Conservation (phyloP, 495 filamentous ascomycete genomes). For the Penicillium flavigenum region DNA sequence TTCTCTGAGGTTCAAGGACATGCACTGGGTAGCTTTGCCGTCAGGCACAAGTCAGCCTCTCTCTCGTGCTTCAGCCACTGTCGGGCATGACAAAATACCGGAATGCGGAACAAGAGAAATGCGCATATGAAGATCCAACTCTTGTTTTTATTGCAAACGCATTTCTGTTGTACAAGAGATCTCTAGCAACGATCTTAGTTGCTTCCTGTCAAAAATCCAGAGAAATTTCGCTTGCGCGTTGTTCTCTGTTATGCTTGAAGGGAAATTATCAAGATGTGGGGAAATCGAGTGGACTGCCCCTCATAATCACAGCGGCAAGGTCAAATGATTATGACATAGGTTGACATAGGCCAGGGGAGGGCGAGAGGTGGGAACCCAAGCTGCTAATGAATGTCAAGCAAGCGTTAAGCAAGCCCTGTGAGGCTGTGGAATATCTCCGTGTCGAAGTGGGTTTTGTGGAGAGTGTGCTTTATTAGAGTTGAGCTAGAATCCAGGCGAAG, state of each 20-base stretch:
- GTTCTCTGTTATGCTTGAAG: background rate
- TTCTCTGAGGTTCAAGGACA: background rate
- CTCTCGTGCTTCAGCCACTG: background rate
- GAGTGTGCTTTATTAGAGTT: background rate
- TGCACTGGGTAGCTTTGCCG: background rate
- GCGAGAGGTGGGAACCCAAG: background rate
- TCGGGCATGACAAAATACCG: slow-evolving; percentile 10
- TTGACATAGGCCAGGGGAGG: background rate
- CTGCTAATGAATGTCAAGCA: background rate
- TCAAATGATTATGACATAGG: background rate
- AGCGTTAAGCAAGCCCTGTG: background rate
- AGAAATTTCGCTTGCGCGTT: background rate
- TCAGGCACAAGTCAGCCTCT: slow-evolving; percentile 6
- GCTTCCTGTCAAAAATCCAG: background rate
- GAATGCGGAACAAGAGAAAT: slow-evolving; percentile 10
- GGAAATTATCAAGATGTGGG: background rate
- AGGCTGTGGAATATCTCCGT: slow-evolving; percentile 5
- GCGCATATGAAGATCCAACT: background rate
- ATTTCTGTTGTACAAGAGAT: slow-evolving; percentile 2
- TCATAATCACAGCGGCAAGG: background rate
- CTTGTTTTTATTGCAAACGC: slow-evolving; percentile 2
- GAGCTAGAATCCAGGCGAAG: slow-evolving; percentile 5
- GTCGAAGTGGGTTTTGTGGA: background rate
- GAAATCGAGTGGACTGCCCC: background rate
- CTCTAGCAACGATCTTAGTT: background rate